Base-by-base conservation (phyloP, 805 yeast species). In the Spathaspora passalidarum region DNA sequence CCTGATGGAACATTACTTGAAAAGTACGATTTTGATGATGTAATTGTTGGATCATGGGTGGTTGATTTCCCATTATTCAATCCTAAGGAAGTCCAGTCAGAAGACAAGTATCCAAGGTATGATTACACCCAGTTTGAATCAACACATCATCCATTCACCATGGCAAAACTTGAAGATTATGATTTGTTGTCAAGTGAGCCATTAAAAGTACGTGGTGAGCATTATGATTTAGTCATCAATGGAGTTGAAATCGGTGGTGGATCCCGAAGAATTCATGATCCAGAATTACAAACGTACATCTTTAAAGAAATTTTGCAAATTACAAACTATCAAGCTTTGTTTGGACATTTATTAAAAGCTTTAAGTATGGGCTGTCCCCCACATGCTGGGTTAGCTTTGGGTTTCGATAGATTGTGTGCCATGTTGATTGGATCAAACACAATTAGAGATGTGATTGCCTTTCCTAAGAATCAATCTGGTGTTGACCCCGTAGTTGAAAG, bases 171-270 rank as follows among this genome's bases (percentile, higher is more conserved):
- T 0, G 81, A 78, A 11, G 96, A 89, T 59, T 84, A 84, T 54
- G 78, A 78, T 1, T 61, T 68, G 5, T 67, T 90, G 5, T 73
- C 59, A 5, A 53, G 69, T 0, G 71, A 74, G 16, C 95, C 95
- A 4, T 63, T 88, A 20, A 61, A 68, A 34, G 89, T 85, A 2
- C 74, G 80, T 32, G 99, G 98, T 9, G 95, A 88, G 56, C 99
- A 94, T 63, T 94, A 90, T 62, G 99, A 94, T 61, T 66, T 94
- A 13, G 99, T 94, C 1, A 70, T 94, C 32, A 92, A 92, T 57
- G 99, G 99, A 2, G 88, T 87, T 5, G 99, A 94, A 61, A 77
- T 91, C 2, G 99, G 99, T 21, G 99, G 99, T 16, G 99, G 99
- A 0, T 88, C 97, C 5, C 76, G 96, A 51, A 88, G 99, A 80